phyloP scores from a whole-genome alignment of 768 basidiomycete genomes.

The Panaeolus papilionaceus region DNA sequence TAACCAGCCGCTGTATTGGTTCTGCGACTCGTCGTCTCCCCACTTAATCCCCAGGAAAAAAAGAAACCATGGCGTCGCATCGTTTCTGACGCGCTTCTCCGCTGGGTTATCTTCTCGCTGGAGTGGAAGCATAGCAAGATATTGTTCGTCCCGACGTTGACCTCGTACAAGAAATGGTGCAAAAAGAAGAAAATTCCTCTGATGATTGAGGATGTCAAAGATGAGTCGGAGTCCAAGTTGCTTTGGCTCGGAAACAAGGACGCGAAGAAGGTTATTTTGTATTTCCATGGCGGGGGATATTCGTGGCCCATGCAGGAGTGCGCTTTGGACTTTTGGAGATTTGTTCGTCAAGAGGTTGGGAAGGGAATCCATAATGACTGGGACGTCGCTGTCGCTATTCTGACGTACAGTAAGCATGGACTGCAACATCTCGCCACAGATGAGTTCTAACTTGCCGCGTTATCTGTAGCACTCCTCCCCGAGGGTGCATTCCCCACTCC shows the following conservation, averaged over 20 bases:
- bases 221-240: background rate
- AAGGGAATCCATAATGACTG: slow-evolving; percentile 18
- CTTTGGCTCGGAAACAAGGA: background rate
- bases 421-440: background rate
- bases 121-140: background rate
- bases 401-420: slow-evolving; percentile 27
- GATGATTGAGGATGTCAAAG: background rate
- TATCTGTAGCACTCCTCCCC: slow-evolving; percentile 37
- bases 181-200: background rate
- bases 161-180: background rate
- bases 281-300: slow-evolving; percentile 33
- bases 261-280: slow-evolving; percentile 28
- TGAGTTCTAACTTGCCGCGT: background rate
- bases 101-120: slow-evolving; percentile 9
- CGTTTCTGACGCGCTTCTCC: slow-evolving; percentile 9
- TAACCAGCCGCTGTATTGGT: background rate
- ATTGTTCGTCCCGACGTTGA: background rate
- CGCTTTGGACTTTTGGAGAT: slow-evolving; percentile 29
- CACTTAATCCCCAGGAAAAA: slow-evolving; percentile 11
- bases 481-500: slow-evolving; percentile 42
- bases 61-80: slow-evolving; percentile 19
- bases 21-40: background rate
- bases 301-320: slow-evolving; percentile 21
- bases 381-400: slow-evolving; percentile 25
- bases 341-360: slow-evolving; percentile 27